Evolutionary conservation across 768 basidiomycete species (phyloP).

Genomic region (Phlebiopsis gigantea): DNA sequence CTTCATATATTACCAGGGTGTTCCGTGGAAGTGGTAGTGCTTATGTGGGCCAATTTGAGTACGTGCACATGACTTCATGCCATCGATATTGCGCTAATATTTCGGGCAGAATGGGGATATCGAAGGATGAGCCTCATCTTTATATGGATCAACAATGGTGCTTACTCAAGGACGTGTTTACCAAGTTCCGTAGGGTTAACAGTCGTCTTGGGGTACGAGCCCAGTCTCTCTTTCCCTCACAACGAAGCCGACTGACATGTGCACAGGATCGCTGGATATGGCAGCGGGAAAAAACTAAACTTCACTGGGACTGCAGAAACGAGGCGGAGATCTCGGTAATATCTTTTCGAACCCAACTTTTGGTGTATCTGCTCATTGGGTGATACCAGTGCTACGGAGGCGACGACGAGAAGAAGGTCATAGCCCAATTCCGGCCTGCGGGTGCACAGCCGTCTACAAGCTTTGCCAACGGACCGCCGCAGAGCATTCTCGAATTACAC

Average conservation of each 20-base stretch:
- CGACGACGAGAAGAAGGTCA: conserved; percentile 2
- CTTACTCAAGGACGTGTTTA: conserved; percentile 9
- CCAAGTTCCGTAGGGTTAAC: conserved; percentile 11
- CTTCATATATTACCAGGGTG: conserved; percentile 9
- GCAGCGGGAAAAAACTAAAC: conserved; percentile 4
- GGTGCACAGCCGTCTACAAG: conserved; percentile 3
- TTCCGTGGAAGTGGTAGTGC: conserved; percentile 4
- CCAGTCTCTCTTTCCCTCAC: not conserved
- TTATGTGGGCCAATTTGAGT: conserved; percentile 12
- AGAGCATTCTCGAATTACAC: conserved; percentile 1
- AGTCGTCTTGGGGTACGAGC: conserved; percentile 6
- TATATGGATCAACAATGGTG: conserved; percentile 8
- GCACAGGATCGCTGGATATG: conserved; percentile 9
- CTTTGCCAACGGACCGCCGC: conserved; percentile 5
- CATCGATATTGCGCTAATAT: not conserved
- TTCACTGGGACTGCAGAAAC: conserved; percentile 13
- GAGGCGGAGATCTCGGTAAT: conserved; percentile 6
- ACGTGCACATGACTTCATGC: not conserved
- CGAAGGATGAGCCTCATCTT: conserved; percentile 7
- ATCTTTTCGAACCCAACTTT: not conserved
- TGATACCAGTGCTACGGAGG: conserved; percentile 4
- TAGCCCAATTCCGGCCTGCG: conserved; percentile 9
- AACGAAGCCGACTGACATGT: not conserved
- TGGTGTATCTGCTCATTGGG: not conserved
- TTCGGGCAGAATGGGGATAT: conserved; percentile 10